Conservation (phyloP, 495 filamentous ascomycete species). For the Neurospora sp. region DNA sequence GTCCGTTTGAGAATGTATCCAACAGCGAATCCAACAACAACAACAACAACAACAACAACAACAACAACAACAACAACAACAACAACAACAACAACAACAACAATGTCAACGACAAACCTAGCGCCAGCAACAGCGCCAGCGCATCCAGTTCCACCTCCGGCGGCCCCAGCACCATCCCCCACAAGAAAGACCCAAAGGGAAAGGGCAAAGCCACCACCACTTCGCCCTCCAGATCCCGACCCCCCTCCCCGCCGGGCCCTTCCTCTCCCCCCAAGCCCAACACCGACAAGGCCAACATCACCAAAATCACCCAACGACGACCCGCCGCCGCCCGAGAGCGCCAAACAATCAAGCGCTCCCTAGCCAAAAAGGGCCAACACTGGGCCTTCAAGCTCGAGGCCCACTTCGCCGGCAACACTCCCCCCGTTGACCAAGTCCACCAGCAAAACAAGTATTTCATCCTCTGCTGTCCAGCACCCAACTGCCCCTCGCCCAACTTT, state of each 20-base stretch:
- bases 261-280: no score
- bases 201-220: not conserved
- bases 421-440: not conserved
- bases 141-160: not conserved
- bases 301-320: not conserved
- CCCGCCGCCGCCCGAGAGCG: not conserved
- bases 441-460: not conserved
- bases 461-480: not conserved
- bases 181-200: not conserved
- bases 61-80: not conserved
- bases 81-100: not conserved
- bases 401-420: not conserved
- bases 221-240: not conserved
- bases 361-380: not conserved
- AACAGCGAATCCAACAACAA: not conserved
- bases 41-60: not conserved
- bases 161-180: not conserved
- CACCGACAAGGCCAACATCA: not conserved
- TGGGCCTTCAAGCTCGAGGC: not conserved
- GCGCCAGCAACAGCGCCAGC: not conserved
- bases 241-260: not conserved
- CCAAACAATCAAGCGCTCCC: not conserved
- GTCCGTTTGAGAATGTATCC: not conserved
- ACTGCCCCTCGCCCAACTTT: not conserved
- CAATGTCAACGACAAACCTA: not conserved